Evolutionary conservation across 129 eudicot species (phyloP).

Genomic region (Sambucus nigra): DNA sequence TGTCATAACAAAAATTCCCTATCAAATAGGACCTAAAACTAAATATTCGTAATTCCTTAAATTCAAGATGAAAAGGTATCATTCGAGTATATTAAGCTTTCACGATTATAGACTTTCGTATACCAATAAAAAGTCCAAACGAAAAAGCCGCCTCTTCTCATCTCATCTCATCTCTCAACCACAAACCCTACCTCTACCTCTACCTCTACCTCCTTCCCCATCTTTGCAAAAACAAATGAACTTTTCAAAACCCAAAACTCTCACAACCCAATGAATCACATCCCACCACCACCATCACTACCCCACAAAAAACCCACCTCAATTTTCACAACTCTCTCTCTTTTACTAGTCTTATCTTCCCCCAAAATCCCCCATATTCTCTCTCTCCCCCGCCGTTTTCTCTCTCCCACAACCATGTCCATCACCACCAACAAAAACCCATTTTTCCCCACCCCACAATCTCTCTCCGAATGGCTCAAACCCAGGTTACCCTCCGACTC

Average conservation of each 20-base stretch:
- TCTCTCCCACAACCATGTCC: slow-evolving; percentile 43
- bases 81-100: no score
- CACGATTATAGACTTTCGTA: no score
- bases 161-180: no score
- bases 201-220: no score
- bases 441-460: slow-evolving; percentile 60
- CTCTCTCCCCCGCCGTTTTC: slow-evolving; percentile 21
- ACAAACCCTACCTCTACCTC: no score
- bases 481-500: slow-evolving; percentile 59
- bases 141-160: no score
- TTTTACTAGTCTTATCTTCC: slow-evolving; percentile 46
- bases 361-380: slow-evolving; percentile 28
- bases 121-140: no score
- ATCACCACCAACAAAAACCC: slow-evolving; percentile 18
- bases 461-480: slow-evolving; percentile 72
- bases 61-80: no score
- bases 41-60: no score
- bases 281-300: slow-evolving; percentile 24
- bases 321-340: slow-evolving; percentile 55
- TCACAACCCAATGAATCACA: slow-evolving; percentile 19
- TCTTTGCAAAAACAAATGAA: no score
- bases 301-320: slow-evolving; percentile 35
- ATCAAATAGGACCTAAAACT: no score
- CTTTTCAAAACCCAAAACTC: slow-evolving; percentile 17
- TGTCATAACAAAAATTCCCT: no score